Base-by-base conservation (phyloP, 176 grass and related monocot species). In the Ananas comosus region DNA sequence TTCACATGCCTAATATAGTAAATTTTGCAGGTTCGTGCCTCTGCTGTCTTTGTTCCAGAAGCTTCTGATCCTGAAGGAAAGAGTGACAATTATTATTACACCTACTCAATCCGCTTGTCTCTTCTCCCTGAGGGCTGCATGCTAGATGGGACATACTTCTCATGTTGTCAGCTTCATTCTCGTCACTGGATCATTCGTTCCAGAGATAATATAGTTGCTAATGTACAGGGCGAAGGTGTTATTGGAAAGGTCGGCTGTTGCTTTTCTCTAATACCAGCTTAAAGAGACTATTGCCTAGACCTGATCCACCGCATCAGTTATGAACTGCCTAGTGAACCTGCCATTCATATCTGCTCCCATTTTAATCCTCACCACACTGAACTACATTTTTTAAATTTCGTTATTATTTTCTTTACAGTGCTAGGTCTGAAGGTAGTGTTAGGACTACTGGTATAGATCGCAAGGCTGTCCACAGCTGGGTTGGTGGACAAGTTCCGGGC, bases 101-200 rank as follows among this genome's bases (percentile, higher is more conserved):
- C 84, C 12, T 99, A 99, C 59, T 99, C 87, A 51, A 88, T 99
- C 54, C 89, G 89, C 54, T 63, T 99, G 16, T 99, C 94, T 65
- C 78, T 93, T 29, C 78, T 85, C 51, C 94, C 94, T 53, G 88
- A 90, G 73, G 89, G 89, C 54, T 93, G 89, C 64, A 81, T 90
- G 74, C 51, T 99, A 51, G 82, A 85, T 77, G 89, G 94, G 2
- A 51, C 81, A 67, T 78, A 84, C 61, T 88, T 79, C 80, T 82
- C 87, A 21, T 88, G 84, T 16, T 99, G 94, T 70, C 89, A 99
- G 75, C 84, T 99, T 73, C 6, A 74, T 51, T 83, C 84, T 47
- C 87, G 94, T 24, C 89, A 91, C 65, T 99, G 94, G 94, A 75
- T 83, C 53, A 90, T 91, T 51, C 76, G 72, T 78, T 88, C 68